Base-by-base conservation (phyloP, 2,329 filamentous ascomycete species). In the Microascus cirrosus region DNA sequence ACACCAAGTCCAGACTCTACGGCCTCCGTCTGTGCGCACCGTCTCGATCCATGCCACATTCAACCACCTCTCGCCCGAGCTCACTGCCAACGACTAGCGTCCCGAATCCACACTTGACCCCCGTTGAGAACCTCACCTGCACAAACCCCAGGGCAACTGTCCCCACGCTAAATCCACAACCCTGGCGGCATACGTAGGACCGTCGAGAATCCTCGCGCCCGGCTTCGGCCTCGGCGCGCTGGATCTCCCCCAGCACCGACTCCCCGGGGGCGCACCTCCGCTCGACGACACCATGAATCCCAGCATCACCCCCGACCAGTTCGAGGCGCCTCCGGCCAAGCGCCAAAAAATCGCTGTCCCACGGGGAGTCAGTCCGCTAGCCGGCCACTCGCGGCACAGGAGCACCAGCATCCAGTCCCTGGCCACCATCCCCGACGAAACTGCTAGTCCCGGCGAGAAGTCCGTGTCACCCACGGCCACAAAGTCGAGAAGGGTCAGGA, bases 401-500 rank as follows among this genome's bases (percentile, higher is more conserved):
- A 56, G 55, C n/a, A 42, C 48, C 22, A 57, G 55, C 48, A 35
- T 53, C 12, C 55, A 53, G n/a, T 53, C 55, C 10, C 55, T 57
- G 18, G 25, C 55, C n/a, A 42, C 45, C 13, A 52, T 36, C 15
- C 25, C 48, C 48, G 48, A 39, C 28, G 55, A 57, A 34, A 52
- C 55, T 2, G 32, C 48, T 1, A 52, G 48, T 18, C 48, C 55
- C 3, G 51, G 35, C 10, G 48, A 53, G n/a, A 24, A 12, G 24
- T 7, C 55, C 22, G 34, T 34, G 20, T 20, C 55, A 32, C 45
- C 55, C 8, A 42, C 20, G 45, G 45, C 20, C 6, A 12, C 67
- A 61, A 93, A 92, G 70, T 85, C 90, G n/a, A 93, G 87, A 72
- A 80, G 92, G 62, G 90, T 95, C 20, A 84, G 93, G 53, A 96